Evolutionary conservation across 495 filamentous ascomycete genomes (phyloP).

Genomic region (Tuber aestivum): DNA sequence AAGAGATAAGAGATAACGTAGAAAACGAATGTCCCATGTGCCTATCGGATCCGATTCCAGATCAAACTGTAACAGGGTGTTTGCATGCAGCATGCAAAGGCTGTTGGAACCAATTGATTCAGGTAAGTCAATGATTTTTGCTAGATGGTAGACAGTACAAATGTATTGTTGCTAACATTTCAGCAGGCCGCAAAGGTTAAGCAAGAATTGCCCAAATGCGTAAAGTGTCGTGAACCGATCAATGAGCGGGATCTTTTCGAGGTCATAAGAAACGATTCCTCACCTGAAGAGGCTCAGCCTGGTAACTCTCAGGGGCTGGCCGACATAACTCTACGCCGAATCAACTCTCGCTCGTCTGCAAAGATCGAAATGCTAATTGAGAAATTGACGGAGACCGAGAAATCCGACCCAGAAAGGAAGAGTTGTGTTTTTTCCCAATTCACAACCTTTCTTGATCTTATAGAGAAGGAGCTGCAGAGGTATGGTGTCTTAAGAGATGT

Average conservation of each 20-base stretch:
- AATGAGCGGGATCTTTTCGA: constrained; percentile 83
- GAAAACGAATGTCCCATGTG: constrained; percentile 91
- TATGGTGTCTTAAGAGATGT: constrained; percentile 37
- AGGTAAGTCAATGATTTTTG: constrained; percentile 30
- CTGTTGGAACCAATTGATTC: constrained; percentile 79
- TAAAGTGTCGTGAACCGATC: constrained; percentile 78
- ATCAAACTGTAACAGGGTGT: constrained; percentile 88
- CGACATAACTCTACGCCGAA: constrained; percentile 67
- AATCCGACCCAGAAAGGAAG: constrained; percentile 61
- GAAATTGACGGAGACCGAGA: constrained; percentile 62
- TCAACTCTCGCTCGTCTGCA: constrained; percentile 68
- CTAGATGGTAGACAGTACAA: neutral
- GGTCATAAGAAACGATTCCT: constrained; percentile 57
- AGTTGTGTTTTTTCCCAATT: constrained; percentile 94
- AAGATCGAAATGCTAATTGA: constrained; percentile 76
- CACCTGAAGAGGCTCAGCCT: constrained; percentile 48
- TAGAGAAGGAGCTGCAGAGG: constrained; percentile 66
- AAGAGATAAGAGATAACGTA: constrained; percentile 83
- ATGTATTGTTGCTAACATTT: constrained; percentile 16
- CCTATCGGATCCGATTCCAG: constrained; percentile 86
- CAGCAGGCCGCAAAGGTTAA: constrained; percentile 68
- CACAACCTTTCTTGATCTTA: constrained; percentile 89
- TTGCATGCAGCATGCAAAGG: constrained; percentile 96
- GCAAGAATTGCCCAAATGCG: constrained; percentile 69
- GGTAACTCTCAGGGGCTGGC: neutral